Evolutionary conservation across 352 stramenopile species (phyloP).

Genomic region (Globisporangium iwayamae): DNA sequence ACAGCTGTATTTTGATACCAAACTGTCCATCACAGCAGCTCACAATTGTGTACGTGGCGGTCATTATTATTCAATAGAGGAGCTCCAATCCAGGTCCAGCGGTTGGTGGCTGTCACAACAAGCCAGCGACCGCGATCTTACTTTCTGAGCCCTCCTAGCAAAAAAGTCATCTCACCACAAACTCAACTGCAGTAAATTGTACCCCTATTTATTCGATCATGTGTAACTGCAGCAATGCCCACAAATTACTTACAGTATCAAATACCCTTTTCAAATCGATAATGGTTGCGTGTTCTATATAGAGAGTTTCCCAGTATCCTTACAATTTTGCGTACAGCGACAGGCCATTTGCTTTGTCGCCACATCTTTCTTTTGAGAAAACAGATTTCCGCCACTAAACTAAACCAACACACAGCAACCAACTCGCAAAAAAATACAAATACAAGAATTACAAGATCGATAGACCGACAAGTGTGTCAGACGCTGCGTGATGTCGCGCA

Average conservation of each 20-base stretch:
- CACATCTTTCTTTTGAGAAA: neutral
- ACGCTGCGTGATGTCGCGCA: neutral
- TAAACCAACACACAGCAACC: too few relatives aligned
- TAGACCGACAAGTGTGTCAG: neutral
- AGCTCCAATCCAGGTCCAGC: too few relatives aligned
- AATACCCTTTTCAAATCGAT: neutral
- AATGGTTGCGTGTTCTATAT: neutral
- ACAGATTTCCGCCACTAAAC: neutral
- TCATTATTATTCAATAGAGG: too few relatives aligned
- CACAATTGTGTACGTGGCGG: too few relatives aligned
- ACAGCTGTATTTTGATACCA: too few relatives aligned
- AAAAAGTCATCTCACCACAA: too few relatives aligned
- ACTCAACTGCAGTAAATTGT: neutral
- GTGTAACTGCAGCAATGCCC: too few relatives aligned
- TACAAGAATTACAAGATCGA: neutral
- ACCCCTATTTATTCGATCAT: neutral
- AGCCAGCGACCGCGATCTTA: too few relatives aligned
- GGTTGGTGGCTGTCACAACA: too few relatives aligned
- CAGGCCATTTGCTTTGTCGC: neutral
- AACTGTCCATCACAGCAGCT: too few relatives aligned
- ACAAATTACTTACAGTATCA: neutral
- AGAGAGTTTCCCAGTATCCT: conserved; percentile 1
- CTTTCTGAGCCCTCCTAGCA: too few relatives aligned
- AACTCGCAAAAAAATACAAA: too few relatives aligned
- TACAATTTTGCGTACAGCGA: neutral